These are phyloP conservation scores for Mycena floridula DNA, from an alignment of 768 basidiomycete genomes.

Conservation along the genomic window DNA sequence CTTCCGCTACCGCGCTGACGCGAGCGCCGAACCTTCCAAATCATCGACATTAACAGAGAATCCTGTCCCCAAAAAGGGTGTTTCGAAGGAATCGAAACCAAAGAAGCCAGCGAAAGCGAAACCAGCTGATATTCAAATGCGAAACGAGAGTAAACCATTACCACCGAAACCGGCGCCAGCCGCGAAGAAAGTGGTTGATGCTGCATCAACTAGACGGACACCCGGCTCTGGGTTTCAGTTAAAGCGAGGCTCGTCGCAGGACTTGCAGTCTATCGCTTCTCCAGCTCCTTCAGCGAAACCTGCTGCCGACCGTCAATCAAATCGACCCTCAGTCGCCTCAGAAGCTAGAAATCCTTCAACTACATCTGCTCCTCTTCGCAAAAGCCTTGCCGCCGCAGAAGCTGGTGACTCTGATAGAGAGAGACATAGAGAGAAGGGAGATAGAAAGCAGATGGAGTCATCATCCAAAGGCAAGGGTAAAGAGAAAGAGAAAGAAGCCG, in stretches of 20 bases:
- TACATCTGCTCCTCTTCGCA: too few relatives aligned
- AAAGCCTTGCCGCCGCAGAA: too few relatives aligned
- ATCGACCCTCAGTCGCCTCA: too few relatives aligned
- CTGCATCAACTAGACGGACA: slow-evolving; percentile 19
- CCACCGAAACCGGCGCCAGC: background rate
- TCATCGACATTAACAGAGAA: slow-evolving; percentile 5
- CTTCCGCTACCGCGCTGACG: slow-evolving; percentile 28
- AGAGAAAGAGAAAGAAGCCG: slow-evolving; percentile 15
- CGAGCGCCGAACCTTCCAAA: slow-evolving; percentile 8
- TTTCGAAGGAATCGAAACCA: slow-evolving; percentile 40
- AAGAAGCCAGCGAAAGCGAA: slow-evolving; percentile 39
- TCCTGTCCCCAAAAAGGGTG: slow-evolving; percentile 35
- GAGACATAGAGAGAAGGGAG: slow-evolving; percentile 13
- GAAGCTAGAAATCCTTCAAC: too few relatives aligned
- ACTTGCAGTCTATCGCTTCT: too few relatives aligned
- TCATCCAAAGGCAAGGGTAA: slow-evolving; percentile 7
- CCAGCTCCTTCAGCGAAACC: background rate
- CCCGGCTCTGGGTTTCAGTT: slow-evolving; percentile 44
- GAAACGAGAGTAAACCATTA: slow-evolving; percentile 35
- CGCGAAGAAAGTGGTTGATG: background rate
- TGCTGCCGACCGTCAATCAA: background rate
- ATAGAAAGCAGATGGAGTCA: slow-evolving; percentile 13
- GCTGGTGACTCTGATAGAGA: slow-evolving; percentile 20
- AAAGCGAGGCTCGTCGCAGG: slow-evolving; percentile 12
- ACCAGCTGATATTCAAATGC: slow-evolving; percentile 27